Percentiles rank a stretch among this genome's conserved stretches.
Evolutionary conservation across 176 grass and related monocot species (phyloP).

Genomic region (Puya raimondii): DNA sequence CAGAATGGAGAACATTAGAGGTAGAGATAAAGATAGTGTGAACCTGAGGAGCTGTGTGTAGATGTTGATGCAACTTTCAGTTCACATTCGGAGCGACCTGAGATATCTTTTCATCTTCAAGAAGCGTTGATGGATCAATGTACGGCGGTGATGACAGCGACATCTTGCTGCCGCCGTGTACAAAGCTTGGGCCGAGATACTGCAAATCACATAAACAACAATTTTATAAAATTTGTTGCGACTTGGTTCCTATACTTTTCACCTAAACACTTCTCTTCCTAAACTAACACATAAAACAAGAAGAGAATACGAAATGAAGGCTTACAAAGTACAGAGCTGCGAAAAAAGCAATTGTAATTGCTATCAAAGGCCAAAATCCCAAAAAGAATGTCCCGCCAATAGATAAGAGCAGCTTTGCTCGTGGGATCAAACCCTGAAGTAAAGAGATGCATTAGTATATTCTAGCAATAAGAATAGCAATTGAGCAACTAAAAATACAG

Average conservation of each 20-base stretch:
- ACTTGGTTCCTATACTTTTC: not conserved
- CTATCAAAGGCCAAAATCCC: conserved; percentile 75
- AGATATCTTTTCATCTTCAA: conserved; percentile 78
- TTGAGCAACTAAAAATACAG: not conserved
- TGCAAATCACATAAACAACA: conserved; percentile 25
- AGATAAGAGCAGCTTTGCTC: conserved; percentile 70
- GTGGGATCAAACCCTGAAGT: conserved; percentile 70
- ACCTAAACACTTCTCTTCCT: not conserved
- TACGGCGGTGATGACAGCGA: conserved; percentile 38
- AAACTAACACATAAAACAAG: not conserved
- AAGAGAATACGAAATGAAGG: not conserved
- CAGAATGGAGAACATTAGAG: conserved; percentile 11
- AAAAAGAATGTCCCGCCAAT: conserved; percentile 83
- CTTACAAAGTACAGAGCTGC: conserved; percentile 73
- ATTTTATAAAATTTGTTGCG: not conserved
- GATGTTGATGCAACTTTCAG: conserved; percentile 8
- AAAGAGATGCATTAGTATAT: conserved; percentile 8
- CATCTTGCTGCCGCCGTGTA: conserved; percentile 60
- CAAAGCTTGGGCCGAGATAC: conserved; percentile 69
- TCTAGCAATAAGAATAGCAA: not conserved
- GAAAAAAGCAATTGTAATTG: conserved; percentile 54
- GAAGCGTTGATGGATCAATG: conserved; percentile 74
- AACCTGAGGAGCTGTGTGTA: not conserved
- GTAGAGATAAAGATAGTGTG: conserved; percentile 11
- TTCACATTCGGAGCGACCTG: conserved; percentile 34